Percentiles rank a stretch among this genome's conserved stretches.
These are phyloP conservation scores for Inga laurina DNA, from an alignment of 306 rosid genomes.

Conservation along the genomic window DNA sequence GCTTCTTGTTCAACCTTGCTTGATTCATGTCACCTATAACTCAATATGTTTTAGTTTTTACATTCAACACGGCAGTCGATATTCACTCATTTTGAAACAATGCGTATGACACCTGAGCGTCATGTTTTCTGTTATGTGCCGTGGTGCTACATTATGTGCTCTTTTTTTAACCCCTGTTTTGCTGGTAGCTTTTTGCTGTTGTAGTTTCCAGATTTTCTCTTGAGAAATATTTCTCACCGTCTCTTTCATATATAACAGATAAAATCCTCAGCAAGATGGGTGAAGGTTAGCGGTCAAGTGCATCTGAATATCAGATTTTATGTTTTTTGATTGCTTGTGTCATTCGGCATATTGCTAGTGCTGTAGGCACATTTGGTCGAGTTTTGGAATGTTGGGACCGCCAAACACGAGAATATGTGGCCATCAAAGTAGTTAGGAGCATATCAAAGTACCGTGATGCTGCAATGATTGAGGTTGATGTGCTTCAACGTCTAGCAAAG, in stretches of 20 bases:
- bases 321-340: constrained; percentile 72
- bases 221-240: neutral
- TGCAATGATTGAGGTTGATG: constrained; percentile 91
- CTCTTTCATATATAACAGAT: constrained; percentile 51
- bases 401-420: constrained; percentile 79
- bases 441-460: constrained; percentile 86
- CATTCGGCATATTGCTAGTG: constrained; percentile 96
- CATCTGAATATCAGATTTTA: constrained; percentile 74
- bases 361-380: constrained; percentile 99
- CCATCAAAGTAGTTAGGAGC: constrained; percentile 90
- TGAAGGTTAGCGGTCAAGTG: constrained; percentile 99
- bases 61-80: neutral
- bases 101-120: neutral
- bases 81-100: neutral
- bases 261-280: constrained; percentile 96
- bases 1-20: neutral
- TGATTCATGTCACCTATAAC: too few species aligned
- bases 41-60: neutral
- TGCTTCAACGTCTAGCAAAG: constrained; percentile 69
- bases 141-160: neutral
- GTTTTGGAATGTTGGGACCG: constrained; percentile 99
- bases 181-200: neutral
- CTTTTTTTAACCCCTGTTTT: neutral
- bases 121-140: neutral
- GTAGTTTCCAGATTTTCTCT: neutral